Evolutionary conservation across 371 early-diverging fungal species (phyloP), one percentile per base, ranked within the genome.

Genomic region (Mucor ambiguus): DNA sequence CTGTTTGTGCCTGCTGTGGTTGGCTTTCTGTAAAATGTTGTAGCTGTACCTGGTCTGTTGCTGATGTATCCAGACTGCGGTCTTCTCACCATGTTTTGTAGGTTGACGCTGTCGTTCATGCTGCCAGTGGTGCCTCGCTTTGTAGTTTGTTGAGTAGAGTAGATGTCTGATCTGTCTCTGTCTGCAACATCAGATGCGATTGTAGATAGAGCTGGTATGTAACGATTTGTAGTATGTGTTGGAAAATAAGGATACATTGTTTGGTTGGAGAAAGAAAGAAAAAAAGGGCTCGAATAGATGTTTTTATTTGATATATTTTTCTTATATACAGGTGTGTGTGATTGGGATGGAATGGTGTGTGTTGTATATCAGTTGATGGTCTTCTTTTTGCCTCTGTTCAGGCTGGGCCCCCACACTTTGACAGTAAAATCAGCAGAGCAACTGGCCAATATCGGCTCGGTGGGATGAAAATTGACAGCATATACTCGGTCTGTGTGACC

Each of bases 401-500:
- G 69, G 56, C 72, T 84, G 16, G 85, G 85, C 10, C 86, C 85
- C 95, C 95, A 95, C 5, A 95, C 75, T 71, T 91, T 92, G 66
- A 95, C 86, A 14, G 90, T 91, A 67, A 85, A 88, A 71, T 95
- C 95, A 12, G 95, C 93, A 18, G 93, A 93, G 60, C 93, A 90
- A 28, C 89, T 90, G 1, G 90, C 91, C 44, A 95, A 76, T 22
- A 92, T 85, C 14, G 92, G 90, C 54, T 95, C 93, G 1, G 82
- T 83, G 12, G 94, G 94, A 74, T 94, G 94, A 66, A 94, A 95
- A 61, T 89, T 86, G 4, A 92, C 92, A 20, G 90, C 86, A 70
- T 95, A 94, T 1, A 95, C 95, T 54, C 92, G 84, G 59, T 94
- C 94, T 3, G 93, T 89, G 64, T 95, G 95, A 0, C 94, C 95